A percentile compares a stretch with the other conserved stretches of the same genome.
Evolutionary conservation across 2,329 filamentous ascomycete genomes (phyloP).

Genomic region (Exophiala sp.): DNA sequence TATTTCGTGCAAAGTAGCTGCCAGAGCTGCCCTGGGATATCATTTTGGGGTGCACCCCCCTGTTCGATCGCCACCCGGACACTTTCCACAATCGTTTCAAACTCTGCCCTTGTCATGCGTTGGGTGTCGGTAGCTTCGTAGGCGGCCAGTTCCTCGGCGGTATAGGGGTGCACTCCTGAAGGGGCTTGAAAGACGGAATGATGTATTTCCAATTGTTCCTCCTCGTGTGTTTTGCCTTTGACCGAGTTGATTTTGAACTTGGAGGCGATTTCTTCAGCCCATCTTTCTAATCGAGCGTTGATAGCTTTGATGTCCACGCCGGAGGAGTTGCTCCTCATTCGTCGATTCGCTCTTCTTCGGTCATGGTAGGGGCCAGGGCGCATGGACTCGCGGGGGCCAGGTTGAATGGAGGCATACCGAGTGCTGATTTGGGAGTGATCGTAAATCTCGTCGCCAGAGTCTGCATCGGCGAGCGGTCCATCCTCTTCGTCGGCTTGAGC

Average conservation of each 20-base stretch:
- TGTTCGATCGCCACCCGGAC: constrained; percentile 85
- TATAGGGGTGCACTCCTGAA: constrained; percentile 75
- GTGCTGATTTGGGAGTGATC: constrained; percentile 53
- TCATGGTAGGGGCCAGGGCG: constrained; percentile 40
- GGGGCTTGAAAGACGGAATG: constrained; percentile 95
- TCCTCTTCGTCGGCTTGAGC: constrained; percentile 67
- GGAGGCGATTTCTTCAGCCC: constrained; percentile 96
- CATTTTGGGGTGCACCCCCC: constrained; percentile 86
- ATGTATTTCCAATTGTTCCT: constrained; percentile 88
- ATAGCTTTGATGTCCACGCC: constrained; percentile 98
- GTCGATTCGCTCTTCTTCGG: constrained; percentile 46
- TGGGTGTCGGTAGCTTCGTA: constrained; percentile 50
- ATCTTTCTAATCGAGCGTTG: constrained; percentile 87
- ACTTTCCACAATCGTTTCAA: constrained; percentile 82
- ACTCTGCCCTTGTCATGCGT: constrained; percentile 70
- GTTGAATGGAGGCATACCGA: constrained; percentile 61
- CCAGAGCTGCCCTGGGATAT: constrained; percentile 96
- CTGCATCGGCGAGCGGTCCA: constrained; percentile 57
- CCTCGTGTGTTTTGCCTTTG: constrained; percentile 66
- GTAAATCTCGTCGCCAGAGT: constrained; percentile 56
- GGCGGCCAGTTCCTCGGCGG: constrained; percentile 63
- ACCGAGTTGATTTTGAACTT: constrained; percentile 86
- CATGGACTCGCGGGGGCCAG: constrained; percentile 56
- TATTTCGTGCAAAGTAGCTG: constrained; percentile 93
- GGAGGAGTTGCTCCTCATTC: constrained; percentile 65